phyloP scores from a whole-genome alignment of 2,329 filamentous ascomycete species.

The Apiospora saccharicola region DNA sequence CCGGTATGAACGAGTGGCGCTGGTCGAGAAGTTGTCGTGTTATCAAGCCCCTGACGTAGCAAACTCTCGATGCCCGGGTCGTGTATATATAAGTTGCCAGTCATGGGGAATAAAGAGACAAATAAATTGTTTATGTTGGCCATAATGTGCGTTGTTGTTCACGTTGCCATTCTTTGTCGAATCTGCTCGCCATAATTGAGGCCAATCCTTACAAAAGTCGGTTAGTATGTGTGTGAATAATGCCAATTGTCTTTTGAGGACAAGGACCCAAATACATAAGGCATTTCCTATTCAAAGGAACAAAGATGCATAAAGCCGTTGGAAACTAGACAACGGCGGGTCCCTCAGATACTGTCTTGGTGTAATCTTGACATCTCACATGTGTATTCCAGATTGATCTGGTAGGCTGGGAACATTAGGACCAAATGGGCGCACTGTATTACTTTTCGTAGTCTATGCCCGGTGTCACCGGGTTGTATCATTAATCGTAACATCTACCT shows the following conservation, averaged over 20 bases:
- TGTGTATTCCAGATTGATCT: neutral
- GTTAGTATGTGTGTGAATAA: neutral
- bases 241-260: neutral
- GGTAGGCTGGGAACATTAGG: too few relatives aligned
- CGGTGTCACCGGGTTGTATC: neutral
- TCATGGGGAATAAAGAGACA: neutral
- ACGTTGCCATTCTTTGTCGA: neutral
- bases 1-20: neutral
- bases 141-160: neutral
- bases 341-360: neutral
- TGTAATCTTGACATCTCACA: neutral
- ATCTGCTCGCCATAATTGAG: neutral
- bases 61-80: neutral
- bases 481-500: slow-evolving; percentile 21
- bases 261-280: neutral
- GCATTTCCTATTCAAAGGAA: neutral
- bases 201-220: neutral
- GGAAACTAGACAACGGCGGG: neutral
- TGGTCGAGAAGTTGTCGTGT: neutral
- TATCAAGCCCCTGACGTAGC: neutral
- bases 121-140: neutral
- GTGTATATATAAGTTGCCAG: neutral
- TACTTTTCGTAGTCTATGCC: neutral
- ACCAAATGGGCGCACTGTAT: neutral
- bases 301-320: neutral